phyloP scores from a whole-genome alignment of 768 basidiomycete species.

The Trametopsis cervina region DNA sequence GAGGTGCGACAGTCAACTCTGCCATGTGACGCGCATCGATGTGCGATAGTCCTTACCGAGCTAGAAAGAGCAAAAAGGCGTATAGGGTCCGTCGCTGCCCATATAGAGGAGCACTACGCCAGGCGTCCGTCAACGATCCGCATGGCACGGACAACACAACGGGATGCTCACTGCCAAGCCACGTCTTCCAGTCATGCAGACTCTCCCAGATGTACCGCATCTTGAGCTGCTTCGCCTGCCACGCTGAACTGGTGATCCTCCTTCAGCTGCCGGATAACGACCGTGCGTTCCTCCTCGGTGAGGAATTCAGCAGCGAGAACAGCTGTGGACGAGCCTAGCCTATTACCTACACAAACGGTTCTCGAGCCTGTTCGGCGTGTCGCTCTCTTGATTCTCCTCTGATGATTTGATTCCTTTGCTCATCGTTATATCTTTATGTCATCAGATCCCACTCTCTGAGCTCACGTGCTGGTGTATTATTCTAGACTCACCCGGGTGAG shows the following conservation, averaged over 20 bases:
- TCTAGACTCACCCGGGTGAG: too few species aligned
- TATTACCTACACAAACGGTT: too few species aligned
- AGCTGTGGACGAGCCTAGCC: too few species aligned
- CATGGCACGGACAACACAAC: background rate
- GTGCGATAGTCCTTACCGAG: background rate
- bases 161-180: conserved; percentile 34
- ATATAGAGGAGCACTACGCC: conserved; percentile 14
- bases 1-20: background rate
- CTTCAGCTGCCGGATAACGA: conserved; percentile 60
- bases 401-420: too few species aligned
- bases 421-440: too few species aligned
- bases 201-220: conserved; percentile 54
- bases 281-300: conserved; percentile 59
- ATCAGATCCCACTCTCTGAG: too few species aligned
- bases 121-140: background rate
- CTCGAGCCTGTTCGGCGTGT: too few species aligned
- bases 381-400: too few species aligned
- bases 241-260: conserved; percentile 66
- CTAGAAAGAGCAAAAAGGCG: conserved; percentile 65
- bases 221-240: conserved; percentile 54
- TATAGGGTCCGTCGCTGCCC: conserved; percentile 42
- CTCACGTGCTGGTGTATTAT: too few species aligned
- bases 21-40: conserved; percentile 1
- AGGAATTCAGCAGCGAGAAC: conserved; percentile 73
- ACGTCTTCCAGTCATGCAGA: conserved; percentile 70